These are phyloP conservation scores for Geranium rotundifolium DNA, from an alignment of 345 rosid species.

Conservation along the genomic window DNA sequence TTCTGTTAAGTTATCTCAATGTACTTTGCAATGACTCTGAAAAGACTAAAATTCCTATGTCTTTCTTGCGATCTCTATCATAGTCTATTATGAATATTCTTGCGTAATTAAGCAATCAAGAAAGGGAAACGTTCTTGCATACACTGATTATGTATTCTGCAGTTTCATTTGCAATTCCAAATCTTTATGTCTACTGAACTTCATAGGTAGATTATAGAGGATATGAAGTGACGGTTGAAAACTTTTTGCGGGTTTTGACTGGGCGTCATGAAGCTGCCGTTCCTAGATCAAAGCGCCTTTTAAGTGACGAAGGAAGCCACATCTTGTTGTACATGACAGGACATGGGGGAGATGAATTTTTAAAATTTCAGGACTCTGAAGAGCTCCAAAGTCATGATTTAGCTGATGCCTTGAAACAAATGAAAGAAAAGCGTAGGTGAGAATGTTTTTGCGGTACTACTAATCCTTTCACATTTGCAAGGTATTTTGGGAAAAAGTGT, in stretches of 20 bases:
- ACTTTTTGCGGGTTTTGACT: constrained; percentile 80
- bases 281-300: constrained; percentile 96
- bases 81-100: no score
- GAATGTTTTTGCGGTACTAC: constrained; percentile 1
- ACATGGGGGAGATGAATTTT: constrained; percentile 95
- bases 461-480: constrained; percentile 6
- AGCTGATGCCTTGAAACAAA: constrained; percentile 98
- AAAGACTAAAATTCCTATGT: no score
- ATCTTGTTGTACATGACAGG: constrained; percentile 97
- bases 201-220: constrained; percentile 95
- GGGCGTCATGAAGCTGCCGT: constrained; percentile 87
- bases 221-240: constrained; percentile 92
- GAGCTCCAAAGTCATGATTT: constrained; percentile 98
- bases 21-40: no score
- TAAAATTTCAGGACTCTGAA: constrained; percentile 92
- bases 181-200: background rate
- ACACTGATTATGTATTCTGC: no score
- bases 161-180: no score
- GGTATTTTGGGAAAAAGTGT: background rate
- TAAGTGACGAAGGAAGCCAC: constrained; percentile 99
- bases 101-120: no score
- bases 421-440: constrained; percentile 94
- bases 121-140: no score
- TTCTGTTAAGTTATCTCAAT: no score
- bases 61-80: no score